Conservation (phyloP, 2,329 filamentous ascomycete species). For the Aspergillus viridinutans region DNA sequence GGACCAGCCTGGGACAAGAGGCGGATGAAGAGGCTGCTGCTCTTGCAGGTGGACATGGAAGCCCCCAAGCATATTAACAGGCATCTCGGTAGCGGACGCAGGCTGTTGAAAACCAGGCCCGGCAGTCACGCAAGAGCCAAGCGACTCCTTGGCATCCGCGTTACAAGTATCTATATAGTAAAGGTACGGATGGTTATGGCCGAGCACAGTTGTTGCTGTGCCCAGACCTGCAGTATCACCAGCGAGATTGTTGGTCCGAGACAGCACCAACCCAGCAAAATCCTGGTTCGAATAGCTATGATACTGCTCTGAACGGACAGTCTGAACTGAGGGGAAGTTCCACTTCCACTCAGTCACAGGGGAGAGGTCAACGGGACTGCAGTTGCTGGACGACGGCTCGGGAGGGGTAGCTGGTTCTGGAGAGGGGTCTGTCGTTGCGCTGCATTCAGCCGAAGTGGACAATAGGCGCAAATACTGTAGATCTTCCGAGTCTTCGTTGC, state of each 20-base stretch:
- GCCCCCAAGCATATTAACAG: slow-evolving; percentile 22
- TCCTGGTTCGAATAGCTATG: slow-evolving; percentile 17
- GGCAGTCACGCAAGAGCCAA: slow-evolving; percentile 12
- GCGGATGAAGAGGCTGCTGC: slow-evolving; percentile 12
- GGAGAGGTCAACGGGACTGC: slow-evolving; percentile 16
- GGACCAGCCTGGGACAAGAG: slow-evolving; percentile 15
- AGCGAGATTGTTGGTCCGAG: slow-evolving; percentile 12
- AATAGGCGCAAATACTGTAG: slow-evolving; percentile 34
- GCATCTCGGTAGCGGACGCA: slow-evolving; percentile 10
- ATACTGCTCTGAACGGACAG: slow-evolving; percentile 14
- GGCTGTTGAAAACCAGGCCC: slow-evolving; percentile 13
- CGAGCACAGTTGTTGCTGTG: slow-evolving; percentile 7
- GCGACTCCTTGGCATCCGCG: slow-evolving; percentile 8
- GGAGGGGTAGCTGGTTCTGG: slow-evolving; percentile 33
- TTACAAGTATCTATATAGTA: slow-evolving; percentile 22
- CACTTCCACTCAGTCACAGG: slow-evolving; percentile 23
- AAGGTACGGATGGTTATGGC: slow-evolving; percentile 18
- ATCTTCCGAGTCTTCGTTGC: slow-evolving; percentile 33
- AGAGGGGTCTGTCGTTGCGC: slow-evolving; percentile 36
- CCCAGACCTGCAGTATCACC: slow-evolving; percentile 10
- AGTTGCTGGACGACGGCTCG: slow-evolving; percentile 25
- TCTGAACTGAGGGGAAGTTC: slow-evolving; percentile 22
- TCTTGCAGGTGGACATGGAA: slow-evolving; percentile 23
- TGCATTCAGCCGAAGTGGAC: slow-evolving; percentile 34
- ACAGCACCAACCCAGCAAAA: slow-evolving; percentile 20